Conservation (phyloP, 2,329 filamentous ascomycete species). For the Botryotinia narcissicola region DNA sequence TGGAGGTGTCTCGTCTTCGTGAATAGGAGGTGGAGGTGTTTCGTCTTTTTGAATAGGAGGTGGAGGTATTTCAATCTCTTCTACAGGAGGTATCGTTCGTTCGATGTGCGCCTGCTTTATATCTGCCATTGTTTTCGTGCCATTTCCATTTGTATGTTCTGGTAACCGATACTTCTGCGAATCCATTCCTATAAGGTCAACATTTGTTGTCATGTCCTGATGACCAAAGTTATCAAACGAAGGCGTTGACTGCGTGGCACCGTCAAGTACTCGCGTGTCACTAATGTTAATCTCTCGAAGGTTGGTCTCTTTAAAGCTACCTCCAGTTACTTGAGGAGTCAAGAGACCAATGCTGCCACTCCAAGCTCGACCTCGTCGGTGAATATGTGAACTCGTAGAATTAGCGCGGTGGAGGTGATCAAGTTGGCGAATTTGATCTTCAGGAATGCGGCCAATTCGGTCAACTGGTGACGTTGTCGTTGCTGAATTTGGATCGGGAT, state of each 20-base stretch:
- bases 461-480: conserved; percentile 36
- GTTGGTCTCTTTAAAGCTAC: conserved; percentile 25
- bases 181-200: conserved; percentile 59
- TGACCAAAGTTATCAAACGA: conserved; percentile 32
- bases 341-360: conserved; percentile 55
- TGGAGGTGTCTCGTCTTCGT: conserved; percentile 26
- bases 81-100: conserved; percentile 43
- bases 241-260: conserved; percentile 29
- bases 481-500: conserved; percentile 26
- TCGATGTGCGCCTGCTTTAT: conserved; percentile 58
- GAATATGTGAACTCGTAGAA: conserved; percentile 50
- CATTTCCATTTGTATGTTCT: conserved; percentile 66
- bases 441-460: conserved; percentile 66
- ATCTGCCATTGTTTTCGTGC: conserved; percentile 59
- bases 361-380: conserved; percentile 70
- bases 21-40: conserved; percentile 42
- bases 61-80: conserved; percentile 37
- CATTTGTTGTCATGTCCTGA: conserved; percentile 34
- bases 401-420: conserved; percentile 64
- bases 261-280: conserved; percentile 32
- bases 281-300: conserved; percentile 29
- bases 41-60: conserved; percentile 41
- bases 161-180: conserved; percentile 72
- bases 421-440: conserved; percentile 66
- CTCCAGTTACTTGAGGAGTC: conserved; percentile 36